Percentiles rank a stretch among this genome's conserved stretches.
Conservation (phyloP, 306 rosid genomes). For the Quercus aquifolioides region DNA sequence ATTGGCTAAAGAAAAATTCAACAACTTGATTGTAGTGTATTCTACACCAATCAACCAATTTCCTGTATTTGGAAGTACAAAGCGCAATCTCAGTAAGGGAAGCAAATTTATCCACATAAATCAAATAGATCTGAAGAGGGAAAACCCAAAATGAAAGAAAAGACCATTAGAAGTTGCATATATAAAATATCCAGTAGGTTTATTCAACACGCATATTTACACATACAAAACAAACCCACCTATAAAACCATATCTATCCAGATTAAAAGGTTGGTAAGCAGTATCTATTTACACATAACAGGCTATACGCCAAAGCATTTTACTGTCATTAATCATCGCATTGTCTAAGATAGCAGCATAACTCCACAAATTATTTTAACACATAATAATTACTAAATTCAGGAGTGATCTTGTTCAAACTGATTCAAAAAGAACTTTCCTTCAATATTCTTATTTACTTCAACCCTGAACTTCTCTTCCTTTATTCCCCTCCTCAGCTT, state of each 20-base stretch:
- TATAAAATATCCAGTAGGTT: not conserved
- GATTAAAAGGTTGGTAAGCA: not conserved
- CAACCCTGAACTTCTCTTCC: conserved; percentile 33
- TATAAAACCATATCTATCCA: not conserved
- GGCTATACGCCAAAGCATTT: not conserved
- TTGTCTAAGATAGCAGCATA: not conserved
- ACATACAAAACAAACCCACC: not conserved
- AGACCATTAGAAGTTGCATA: not conserved
- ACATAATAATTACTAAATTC: not conserved
- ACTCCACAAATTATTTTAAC: conserved; percentile 3
- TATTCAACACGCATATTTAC: not conserved
- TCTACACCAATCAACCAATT: too few species aligned
- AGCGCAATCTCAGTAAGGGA: too few species aligned
- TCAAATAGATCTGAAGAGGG: too few species aligned
- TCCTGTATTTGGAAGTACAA: too few species aligned
- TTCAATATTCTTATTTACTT: conserved; percentile 29
- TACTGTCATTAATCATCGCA: not conserved
- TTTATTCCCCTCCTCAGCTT: conserved; percentile 34
- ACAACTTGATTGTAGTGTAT: too few species aligned
- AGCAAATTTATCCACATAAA: too few species aligned
- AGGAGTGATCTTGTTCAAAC: conserved; percentile 25
- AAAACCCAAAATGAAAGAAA: not conserved
- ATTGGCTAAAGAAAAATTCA: too few species aligned
- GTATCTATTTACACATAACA: not conserved
- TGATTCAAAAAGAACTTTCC: conserved; percentile 26